Percentiles rank a stretch among this genome's conserved stretches.
phyloP scores from a whole-genome alignment of 805 yeast species.

The Yamadazyma tumulicola region DNA sequence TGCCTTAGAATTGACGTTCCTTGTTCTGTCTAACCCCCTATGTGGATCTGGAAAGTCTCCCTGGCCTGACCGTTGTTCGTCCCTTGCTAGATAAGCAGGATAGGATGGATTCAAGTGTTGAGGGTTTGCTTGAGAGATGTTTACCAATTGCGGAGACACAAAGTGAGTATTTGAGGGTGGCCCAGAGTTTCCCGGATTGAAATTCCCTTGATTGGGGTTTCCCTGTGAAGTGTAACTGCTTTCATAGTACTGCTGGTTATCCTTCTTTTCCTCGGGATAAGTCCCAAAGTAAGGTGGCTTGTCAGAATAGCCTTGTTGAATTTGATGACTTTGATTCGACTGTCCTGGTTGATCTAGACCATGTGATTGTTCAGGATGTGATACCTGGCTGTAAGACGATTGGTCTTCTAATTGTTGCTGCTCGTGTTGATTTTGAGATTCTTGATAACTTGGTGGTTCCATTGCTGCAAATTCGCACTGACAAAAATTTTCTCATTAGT shows the following conservation, averaged over 20 bases:
- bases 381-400: not conserved
- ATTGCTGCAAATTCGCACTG: constrained; percentile 3
- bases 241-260: too few relatives aligned
- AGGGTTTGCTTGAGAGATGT: constrained; percentile 36
- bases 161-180: constrained; percentile 1
- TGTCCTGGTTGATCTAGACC: too few relatives aligned
- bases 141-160: constrained; percentile 28
- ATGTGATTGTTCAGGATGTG: too few relatives aligned
- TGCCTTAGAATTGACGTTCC: constrained; percentile 20
- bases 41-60: constrained; percentile 28
- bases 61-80: constrained; percentile 25
- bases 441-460: constrained; percentile 9
- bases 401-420: too few relatives aligned
- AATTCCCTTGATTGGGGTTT: too few relatives aligned
- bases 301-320: too few relatives aligned
- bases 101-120: constrained; percentile 36
- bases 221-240: too few relatives aligned
- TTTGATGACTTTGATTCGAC: too few relatives aligned
- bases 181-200: not conserved
- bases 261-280: too few relatives aligned
- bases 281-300: too few relatives aligned
- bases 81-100: constrained; percentile 28
- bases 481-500: not conserved
- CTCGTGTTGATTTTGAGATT: not conserved
- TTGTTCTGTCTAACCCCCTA: constrained; percentile 18